Percentiles rank a stretch among this genome's conserved stretches.
Evolutionary conservation across 31 red algal species (phyloP).

Genomic region (Porphyra umbilicalis): DNA sequence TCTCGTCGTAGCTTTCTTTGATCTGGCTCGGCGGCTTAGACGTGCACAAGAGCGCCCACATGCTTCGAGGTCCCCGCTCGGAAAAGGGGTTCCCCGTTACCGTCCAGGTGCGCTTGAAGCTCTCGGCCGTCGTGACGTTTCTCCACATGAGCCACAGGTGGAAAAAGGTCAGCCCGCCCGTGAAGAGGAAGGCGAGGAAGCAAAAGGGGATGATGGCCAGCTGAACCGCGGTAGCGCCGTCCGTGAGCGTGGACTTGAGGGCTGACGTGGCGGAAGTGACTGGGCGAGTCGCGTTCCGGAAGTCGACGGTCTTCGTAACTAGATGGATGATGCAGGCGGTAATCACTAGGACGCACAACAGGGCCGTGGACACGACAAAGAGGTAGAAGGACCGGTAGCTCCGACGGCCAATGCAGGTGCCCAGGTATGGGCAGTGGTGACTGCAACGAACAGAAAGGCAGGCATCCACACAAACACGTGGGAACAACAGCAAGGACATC

Average conservation of each 20-base stretch:
- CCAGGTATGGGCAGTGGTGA: conserved; percentile 87
- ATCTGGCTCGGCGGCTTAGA: conserved; percentile 28
- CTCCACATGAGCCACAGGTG: conserved; percentile 86
- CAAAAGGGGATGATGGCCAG: conserved; percentile 55
- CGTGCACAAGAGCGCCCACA: conserved; percentile 10
- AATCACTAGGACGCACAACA: conserved; percentile 58
- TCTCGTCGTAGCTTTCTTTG: conserved; percentile 3
- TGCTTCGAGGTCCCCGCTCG: not conserved
- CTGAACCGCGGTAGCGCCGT: conserved; percentile 45
- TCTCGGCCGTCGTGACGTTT: conserved; percentile 94
- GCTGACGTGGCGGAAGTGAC: conserved; percentile 30
- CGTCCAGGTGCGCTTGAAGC: conserved; percentile 45
- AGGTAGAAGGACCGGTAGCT: conserved; percentile 96
- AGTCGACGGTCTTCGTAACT: conserved; percentile 40
- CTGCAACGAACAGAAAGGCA: not conserved
- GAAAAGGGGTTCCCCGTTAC: conserved; percentile 8
- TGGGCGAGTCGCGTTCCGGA: conserved; percentile 27
- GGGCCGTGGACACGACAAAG: conserved; percentile 63
- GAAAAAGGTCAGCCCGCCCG: conserved; percentile 72
- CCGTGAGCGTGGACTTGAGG: conserved; percentile 18
- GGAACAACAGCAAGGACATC: too few relatives aligned
- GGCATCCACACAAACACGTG: not conserved
- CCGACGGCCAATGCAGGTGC: conserved; percentile 75
- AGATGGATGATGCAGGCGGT: conserved; percentile 54
- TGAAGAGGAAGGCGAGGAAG: conserved; percentile 66